These are phyloP conservation scores for Magnusiomyces paraingens DNA, from an alignment of 1,139 yeast species.

Conservation along the genomic window DNA sequence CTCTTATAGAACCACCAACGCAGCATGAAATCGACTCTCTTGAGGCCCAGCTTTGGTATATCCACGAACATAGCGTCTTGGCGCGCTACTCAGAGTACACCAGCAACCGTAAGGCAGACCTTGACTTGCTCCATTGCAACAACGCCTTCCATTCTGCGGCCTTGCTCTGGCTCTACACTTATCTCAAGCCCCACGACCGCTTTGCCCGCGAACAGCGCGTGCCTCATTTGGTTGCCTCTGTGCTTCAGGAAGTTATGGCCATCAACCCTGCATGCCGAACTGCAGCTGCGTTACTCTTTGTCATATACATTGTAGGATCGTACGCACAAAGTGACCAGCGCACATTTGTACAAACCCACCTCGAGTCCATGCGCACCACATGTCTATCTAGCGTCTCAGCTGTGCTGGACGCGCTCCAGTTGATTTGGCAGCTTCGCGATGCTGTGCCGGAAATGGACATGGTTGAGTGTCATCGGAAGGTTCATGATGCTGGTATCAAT, in stretches of 20 bases:
- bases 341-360: conserved; percentile 8
- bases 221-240: conserved; percentile 8
- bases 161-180: conserved; percentile 14
- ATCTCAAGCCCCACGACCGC: conserved; percentile 8
- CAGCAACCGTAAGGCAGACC: conserved; percentile 9
- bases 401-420: conserved; percentile 10
- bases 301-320: conserved; percentile 16
- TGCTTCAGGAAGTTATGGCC: conserved; percentile 13
- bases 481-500: conserved; percentile 11
- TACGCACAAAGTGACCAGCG: conserved; percentile 14
- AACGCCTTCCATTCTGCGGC: conserved; percentile 17
- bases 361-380: conserved; percentile 13
- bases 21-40: conserved; percentile 9
- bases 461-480: conserved; percentile 10
- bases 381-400: conserved; percentile 16
- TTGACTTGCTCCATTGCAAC: conserved; percentile 16
- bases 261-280: conserved; percentile 15
- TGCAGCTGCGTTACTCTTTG: conserved; percentile 16
- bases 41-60: conserved; percentile 11
- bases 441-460: conserved; percentile 2
- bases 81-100: conserved; percentile 7
- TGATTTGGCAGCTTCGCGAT: conserved; percentile 15
- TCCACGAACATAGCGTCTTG: conserved; percentile 7
- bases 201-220: conserved; percentile 8
- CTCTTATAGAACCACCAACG: conserved; percentile 2